A percentile compares a stretch with the other conserved stretches of the same genome.
phyloP scores from a whole-genome alignment of 208 protist species.

The Acanthamoeba culbertsoni region DNA sequence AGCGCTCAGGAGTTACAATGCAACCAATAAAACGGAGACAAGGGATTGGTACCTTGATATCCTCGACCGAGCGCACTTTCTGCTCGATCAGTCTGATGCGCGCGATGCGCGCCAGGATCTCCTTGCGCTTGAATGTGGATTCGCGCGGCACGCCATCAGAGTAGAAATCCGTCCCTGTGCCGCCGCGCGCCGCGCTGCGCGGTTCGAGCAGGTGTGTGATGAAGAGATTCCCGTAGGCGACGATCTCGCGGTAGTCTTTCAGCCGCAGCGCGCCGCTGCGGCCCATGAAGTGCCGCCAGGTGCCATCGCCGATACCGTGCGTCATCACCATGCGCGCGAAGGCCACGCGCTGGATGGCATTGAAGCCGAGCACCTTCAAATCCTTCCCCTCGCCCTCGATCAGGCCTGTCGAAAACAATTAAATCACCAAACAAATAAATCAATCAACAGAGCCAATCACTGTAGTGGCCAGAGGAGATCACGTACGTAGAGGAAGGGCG shows the following conservation, averaged over 20 bases:
- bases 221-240: conserved; percentile 33
- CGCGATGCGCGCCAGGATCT: conserved; percentile 14
- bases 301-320: conserved; percentile 50
- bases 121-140: neutral
- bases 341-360: neutral
- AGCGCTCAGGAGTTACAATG: neutral
- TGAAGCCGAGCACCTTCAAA: conserved; percentile 46
- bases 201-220: conserved; percentile 25
- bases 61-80: neutral
- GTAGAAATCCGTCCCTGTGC: neutral
- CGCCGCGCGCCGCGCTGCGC: too few species aligned
- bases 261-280: neutral
- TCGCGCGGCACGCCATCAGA: conserved; percentile 47
- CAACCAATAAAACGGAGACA: neutral
- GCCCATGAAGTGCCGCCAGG: conserved; percentile 18
- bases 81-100: conserved; percentile 27
- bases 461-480: neutral
- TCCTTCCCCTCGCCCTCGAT: conserved; percentile 34
- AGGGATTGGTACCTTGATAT: neutral
- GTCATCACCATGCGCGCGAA: conserved; percentile 7
- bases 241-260: conserved; percentile 40
- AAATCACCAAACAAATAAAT: too few species aligned
- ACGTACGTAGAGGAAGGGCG: neutral
- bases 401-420: neutral
- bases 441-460: neutral